These are phyloP conservation scores for Lactuca sativa DNA, from an alignment of 129 eudicot genomes.

Conservation along the genomic window DNA sequence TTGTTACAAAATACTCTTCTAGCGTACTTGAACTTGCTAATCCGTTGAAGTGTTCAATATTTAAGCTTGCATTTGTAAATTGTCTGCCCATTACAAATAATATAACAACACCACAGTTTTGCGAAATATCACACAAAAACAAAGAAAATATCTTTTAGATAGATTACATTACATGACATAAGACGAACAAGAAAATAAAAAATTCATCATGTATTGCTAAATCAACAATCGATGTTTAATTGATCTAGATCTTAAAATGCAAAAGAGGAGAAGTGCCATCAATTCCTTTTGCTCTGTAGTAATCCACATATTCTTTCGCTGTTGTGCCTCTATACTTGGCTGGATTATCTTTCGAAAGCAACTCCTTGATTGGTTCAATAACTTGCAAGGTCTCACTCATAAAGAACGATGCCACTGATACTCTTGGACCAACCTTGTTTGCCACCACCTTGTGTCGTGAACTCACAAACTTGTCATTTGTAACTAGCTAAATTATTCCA, in stretches of 20 bases:
- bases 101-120: no score
- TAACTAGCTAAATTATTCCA: slow-evolving; percentile 41
- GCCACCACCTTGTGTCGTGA: slow-evolving; percentile 56
- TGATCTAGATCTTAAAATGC: slow-evolving; percentile 34
- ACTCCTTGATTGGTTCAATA: slow-evolving; percentile 51
- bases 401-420: slow-evolving; percentile 55
- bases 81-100: no score
- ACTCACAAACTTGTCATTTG: slow-evolving; percentile 64
- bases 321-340: slow-evolving; percentile 40
- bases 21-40: no score
- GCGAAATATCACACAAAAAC: not conserved
- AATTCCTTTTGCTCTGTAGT: slow-evolving; percentile 36
- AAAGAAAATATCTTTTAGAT: no score
- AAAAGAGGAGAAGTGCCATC: slow-evolving; percentile 37
- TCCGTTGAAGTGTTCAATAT: no score
- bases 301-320: slow-evolving; percentile 26
- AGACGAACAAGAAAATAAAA: not conserved
- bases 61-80: no score
- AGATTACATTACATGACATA: not conserved
- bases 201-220: no score
- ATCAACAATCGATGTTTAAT: not conserved
- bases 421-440: slow-evolving; percentile 51
- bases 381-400: not conserved
- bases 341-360: slow-evolving; percentile 43
- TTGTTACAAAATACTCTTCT: no score